Conservation (phyloP, 2,329 filamentous ascomycete species). For the Sarocladium kiliense region DNA sequence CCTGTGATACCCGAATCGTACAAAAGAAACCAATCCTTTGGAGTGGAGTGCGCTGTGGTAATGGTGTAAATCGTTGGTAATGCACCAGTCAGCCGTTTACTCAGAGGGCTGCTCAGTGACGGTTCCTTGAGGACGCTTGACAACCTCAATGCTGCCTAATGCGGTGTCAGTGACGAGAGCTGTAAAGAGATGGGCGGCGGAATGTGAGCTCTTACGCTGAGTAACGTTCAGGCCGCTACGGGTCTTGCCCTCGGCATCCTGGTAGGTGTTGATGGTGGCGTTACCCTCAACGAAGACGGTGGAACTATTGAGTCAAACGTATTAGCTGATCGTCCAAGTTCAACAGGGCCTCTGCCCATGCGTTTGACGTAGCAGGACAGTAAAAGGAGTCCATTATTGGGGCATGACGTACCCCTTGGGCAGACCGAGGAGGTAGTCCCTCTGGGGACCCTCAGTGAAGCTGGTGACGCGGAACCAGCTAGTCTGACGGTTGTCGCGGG, state of each 20-base stretch:
- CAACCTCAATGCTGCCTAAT: conserved; percentile 40
- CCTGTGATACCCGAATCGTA: conserved; percentile 3
- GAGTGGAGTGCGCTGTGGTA: conserved; percentile 5
- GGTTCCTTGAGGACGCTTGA: conserved; percentile 31
- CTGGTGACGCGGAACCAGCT: conserved; percentile 81
- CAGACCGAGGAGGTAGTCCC: conserved; percentile 67
- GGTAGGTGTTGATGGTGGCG: conserved; percentile 60
- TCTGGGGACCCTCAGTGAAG: conserved; percentile 66
- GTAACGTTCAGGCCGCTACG: conserved; percentile 61
- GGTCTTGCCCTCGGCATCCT: conserved; percentile 66
- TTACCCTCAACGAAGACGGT: conserved; percentile 83
- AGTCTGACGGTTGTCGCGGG: conserved; percentile 64
- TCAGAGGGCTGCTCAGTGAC: not conserved
- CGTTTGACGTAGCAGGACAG: not conserved
- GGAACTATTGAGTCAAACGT: conserved; percentile 45
- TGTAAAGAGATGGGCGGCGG: not conserved
- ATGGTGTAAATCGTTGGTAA: not conserved
- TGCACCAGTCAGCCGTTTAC: not conserved
- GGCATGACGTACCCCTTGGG: conserved; percentile 73
- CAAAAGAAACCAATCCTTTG: conserved; percentile 2
- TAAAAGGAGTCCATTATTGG: not conserved
- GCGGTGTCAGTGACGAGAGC: conserved; percentile 13
- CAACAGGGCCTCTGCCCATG: not conserved
- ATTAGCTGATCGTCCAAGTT: not conserved
- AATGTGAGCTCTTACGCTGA: conserved; percentile 61